phyloP scores from a whole-genome alignment of 2,329 filamentous ascomycete species.

The Ascochyta lentis region DNA sequence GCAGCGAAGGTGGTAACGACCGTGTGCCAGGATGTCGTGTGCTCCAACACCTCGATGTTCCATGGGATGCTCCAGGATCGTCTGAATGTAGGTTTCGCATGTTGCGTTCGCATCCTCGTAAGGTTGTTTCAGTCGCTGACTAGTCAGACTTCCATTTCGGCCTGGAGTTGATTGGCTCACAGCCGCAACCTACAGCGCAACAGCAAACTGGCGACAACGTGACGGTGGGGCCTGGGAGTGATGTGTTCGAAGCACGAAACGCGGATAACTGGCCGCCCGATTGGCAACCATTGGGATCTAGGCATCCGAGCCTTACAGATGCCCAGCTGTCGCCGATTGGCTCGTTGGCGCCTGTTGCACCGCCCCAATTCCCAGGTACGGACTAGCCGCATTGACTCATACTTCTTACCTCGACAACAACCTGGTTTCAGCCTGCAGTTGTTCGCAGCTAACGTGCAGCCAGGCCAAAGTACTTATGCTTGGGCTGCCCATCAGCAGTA shows the following conservation, averaged over 20 bases:
- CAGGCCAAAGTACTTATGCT: conserved; percentile 43
- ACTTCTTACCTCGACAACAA: conserved; percentile 24
- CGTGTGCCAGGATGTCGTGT: conserved; percentile 36
- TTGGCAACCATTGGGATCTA: conserved; percentile 28
- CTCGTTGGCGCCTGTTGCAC: conserved; percentile 13
- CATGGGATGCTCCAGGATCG: conserved; percentile 38
- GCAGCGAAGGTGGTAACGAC: conserved; percentile 21
- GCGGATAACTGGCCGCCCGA: conserved; percentile 37
- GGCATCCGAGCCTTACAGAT: conserved; percentile 29
- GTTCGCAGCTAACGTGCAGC: conserved; percentile 22
- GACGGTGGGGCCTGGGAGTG: conserved; percentile 24
- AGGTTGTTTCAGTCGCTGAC: conserved; percentile 38
- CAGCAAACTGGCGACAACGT: conserved; percentile 27
- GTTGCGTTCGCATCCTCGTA: conserved; percentile 16
- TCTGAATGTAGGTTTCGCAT: conserved; percentile 45
- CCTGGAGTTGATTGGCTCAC: conserved; percentile 35
- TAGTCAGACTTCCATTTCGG: conserved; percentile 43
- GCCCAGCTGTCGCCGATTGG: conserved; percentile 22
- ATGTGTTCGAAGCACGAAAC: conserved; percentile 42
- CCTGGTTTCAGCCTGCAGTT: conserved; percentile 39
- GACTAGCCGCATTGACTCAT: conserved; percentile 17
- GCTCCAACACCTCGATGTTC: conserved; percentile 35
- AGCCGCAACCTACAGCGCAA: conserved; percentile 36
- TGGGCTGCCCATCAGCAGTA: conserved; percentile 30
- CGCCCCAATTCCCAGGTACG: conserved; percentile 32